A percentile compares a stretch with the other conserved stretches of the same genome.
Conservation (phyloP, 805 yeast species). For the Nakazawaea pomicola region DNA sequence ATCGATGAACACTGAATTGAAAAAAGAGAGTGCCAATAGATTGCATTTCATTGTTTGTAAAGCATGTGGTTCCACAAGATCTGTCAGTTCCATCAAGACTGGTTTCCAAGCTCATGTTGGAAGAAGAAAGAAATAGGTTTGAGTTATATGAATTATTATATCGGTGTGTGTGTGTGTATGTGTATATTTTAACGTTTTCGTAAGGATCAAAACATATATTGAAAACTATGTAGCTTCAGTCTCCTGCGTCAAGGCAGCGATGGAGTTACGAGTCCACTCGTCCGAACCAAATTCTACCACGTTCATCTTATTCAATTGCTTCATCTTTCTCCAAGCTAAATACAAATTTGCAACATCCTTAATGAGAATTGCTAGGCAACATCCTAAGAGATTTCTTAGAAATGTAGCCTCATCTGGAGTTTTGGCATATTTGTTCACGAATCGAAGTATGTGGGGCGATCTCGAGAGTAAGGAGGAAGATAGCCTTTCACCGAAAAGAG, state of each 20-base stretch:
- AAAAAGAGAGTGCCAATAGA: conserved; percentile 94
- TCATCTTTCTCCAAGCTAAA: conserved; percentile 26
- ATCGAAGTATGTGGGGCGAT: conserved; percentile 18
- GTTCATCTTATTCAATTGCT: conserved; percentile 22
- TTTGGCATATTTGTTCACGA: conserved; percentile 17
- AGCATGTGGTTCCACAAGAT: conserved; percentile 95
- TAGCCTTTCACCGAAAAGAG: conserved; percentile 23
- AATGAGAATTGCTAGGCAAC: conserved; percentile 22
- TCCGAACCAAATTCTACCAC: conserved; percentile 8
- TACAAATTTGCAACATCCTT: conserved; percentile 29
- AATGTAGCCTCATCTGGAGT: conserved; percentile 35
- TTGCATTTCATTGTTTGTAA: conserved; percentile 96
- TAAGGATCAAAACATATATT: background rate
- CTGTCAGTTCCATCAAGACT: conserved; percentile 94
- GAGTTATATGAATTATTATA: too few species aligned
- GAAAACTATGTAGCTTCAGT: background rate
- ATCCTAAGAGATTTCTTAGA: conserved; percentile 29
- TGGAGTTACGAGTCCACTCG: conserved; percentile 8
- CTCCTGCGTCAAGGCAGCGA: background rate
- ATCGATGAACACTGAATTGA: conserved; percentile 92
- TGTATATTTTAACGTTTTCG: too few species aligned
- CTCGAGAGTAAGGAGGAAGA: conserved; percentile 19
- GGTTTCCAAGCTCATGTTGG: conserved; percentile 99
- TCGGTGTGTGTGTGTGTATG: too few species aligned
- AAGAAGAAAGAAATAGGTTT: conserved; percentile 64